A percentile compares a stretch with the other conserved stretches of the same genome.
Conservation (phyloP, 73 alveolate genomes). For the Tetrahymena thermophila region DNA sequence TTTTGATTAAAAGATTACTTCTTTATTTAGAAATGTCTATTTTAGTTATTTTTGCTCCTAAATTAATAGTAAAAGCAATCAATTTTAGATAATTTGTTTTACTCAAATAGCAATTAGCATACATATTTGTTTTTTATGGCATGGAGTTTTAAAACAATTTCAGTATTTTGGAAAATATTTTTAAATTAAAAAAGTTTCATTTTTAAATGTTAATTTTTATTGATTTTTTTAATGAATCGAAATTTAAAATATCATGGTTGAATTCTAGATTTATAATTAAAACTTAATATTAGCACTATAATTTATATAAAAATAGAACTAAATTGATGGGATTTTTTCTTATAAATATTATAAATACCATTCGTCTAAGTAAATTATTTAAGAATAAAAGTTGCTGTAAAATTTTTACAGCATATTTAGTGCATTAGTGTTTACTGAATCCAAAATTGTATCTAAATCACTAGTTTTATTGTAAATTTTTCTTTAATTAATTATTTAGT, state of each 20-base stretch:
- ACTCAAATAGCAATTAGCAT: too few relatives aligned
- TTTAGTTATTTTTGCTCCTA: too few relatives aligned
- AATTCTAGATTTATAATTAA: too few relatives aligned
- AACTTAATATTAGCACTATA: background rate
- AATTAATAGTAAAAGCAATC: too few relatives aligned
- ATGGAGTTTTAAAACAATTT: background rate
- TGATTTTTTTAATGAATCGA: background rate
- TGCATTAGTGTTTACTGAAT: background rate
- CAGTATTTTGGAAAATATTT: too few relatives aligned
- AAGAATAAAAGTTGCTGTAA: background rate
- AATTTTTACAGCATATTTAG: too few relatives aligned
- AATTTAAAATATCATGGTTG: background rate
- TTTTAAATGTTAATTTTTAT: too few relatives aligned
- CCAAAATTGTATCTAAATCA: background rate
- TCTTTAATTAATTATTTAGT: too few relatives aligned
- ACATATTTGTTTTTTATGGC: too few relatives aligned
- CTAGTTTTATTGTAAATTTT: too few relatives aligned
- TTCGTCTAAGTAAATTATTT: background rate
- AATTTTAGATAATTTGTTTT: background rate
- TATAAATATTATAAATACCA: background rate
- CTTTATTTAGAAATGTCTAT: background rate
- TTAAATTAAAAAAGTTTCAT: background rate
- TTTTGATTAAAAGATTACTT: background rate
- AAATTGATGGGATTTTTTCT: background rate
- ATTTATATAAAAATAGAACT: background rate